These are phyloP conservation scores for Choricystis sp. DNA, from an alignment of 139 green algal species.

Conservation along the genomic window DNA sequence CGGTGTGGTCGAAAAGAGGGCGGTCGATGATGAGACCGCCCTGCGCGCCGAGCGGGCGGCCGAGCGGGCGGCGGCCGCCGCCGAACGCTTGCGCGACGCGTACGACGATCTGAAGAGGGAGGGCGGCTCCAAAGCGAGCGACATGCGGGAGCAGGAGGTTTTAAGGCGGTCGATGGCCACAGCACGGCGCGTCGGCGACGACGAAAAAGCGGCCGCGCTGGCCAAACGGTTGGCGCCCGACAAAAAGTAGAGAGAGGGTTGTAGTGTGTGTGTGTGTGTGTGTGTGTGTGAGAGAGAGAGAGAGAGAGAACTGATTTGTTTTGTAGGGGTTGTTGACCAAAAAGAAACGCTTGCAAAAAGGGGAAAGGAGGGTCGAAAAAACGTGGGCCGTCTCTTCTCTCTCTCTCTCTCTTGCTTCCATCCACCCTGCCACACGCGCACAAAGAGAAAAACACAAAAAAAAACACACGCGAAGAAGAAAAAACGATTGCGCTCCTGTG, in stretches of 20 bases:
- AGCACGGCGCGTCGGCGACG: no score
- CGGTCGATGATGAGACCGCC: constrained; percentile 37
- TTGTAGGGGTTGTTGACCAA: not conserved
- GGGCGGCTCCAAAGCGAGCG: constrained; percentile 18
- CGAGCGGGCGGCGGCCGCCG: constrained; percentile 18
- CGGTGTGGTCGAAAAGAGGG: constrained; percentile 1
- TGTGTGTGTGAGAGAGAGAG: no score
- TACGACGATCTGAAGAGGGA: constrained; percentile 38
- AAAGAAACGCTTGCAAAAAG: no score
- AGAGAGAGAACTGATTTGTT: no score
- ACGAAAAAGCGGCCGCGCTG: no score
- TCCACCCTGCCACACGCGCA: not conserved
- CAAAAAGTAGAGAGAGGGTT: no score
- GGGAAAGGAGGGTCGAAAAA: no score
- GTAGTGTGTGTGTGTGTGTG: no score
- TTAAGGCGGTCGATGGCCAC: not conserved
- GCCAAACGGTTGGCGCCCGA: no score
- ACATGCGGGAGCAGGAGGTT: constrained; percentile 47
- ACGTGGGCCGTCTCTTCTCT: no score
- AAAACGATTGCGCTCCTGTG: no score
- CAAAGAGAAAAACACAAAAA: not conserved
- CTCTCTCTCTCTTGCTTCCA: not conserved
- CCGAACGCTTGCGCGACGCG: constrained; percentile 30
- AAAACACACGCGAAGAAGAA: no score
- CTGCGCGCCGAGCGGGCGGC: constrained; percentile 18